Percentiles rank a stretch among this genome's conserved stretches.
Conservation (phyloP, 73 alveolate species). For the Paramecium octaurelia region DNA sequence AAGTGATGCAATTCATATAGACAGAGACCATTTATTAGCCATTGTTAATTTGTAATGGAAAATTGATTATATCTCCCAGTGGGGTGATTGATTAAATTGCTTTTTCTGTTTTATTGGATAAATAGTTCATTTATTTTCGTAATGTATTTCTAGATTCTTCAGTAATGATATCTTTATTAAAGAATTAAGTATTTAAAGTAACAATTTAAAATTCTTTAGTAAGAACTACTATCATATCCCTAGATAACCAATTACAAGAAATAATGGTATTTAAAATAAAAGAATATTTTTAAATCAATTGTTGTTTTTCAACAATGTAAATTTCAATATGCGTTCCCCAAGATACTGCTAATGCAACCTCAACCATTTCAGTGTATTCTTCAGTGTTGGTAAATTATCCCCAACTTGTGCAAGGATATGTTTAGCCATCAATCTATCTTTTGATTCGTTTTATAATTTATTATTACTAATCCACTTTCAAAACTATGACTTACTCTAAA, state of each 20-base stretch:
- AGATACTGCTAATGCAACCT: background rate
- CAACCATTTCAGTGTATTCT: conserved; percentile 28
- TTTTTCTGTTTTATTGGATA: background rate
- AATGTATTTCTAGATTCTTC: background rate
- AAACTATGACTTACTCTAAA: background rate
- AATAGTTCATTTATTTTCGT: background rate
- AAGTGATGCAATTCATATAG: background rate
- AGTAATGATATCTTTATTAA: background rate
- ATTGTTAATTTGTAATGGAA: background rate
- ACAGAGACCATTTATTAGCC: background rate
- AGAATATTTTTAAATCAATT: background rate
- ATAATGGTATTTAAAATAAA: background rate
- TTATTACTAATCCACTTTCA: background rate
- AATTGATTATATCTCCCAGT: background rate
- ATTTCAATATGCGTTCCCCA: background rate
- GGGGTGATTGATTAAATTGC: background rate
- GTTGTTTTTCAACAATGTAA: background rate
- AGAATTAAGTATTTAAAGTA: background rate
- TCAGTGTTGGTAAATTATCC: conserved; percentile 12
- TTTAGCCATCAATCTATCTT: background rate
- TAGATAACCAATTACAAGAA: conserved; percentile 19
- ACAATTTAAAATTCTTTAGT: background rate
- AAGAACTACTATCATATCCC: conserved; percentile 4
- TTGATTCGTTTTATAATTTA: background rate
- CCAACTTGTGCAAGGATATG: conserved; percentile 29